These are phyloP conservation scores for Gnaphalium uliginosum DNA, from an alignment of 129 eudicot genomes.

Conservation along the genomic window DNA sequence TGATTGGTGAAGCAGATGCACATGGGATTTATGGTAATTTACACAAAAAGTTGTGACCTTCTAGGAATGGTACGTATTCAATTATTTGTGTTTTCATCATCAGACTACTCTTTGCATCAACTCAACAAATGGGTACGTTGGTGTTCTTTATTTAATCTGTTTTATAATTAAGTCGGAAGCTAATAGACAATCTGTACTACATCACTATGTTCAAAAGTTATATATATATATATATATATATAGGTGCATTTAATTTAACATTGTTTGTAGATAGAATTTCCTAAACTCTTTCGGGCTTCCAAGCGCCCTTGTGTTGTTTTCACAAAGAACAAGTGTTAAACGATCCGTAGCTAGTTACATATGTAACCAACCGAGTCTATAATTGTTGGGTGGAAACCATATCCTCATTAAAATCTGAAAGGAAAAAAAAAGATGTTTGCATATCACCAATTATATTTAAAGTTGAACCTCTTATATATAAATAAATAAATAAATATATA, in stretches of 20 bases:
- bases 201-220: too few relatives aligned
- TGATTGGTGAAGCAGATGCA: constrained; percentile 49
- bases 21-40: constrained; percentile 43
- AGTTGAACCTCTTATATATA: too few relatives aligned
- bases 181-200: too few relatives aligned
- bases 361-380: too few relatives aligned
- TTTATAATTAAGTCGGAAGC: background rate
- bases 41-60: constrained; percentile 32
- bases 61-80: constrained; percentile 23
- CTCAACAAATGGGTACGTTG: background rate
- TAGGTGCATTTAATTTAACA: too few relatives aligned
- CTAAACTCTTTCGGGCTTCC: too few relatives aligned
- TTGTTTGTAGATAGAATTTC: too few relatives aligned
- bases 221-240: too few relatives aligned
- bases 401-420: background rate
- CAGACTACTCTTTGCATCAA: background rate
- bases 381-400: too few relatives aligned
- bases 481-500: too few relatives aligned
- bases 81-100: background rate
- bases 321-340: background rate
- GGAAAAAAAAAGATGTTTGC: background rate
- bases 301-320: background rate
- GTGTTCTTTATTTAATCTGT: background rate
- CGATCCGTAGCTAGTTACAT: too few relatives aligned
- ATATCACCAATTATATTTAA: too few relatives aligned